Conservation (phyloP, 2,329 filamentous ascomycete genomes). For the Chrysoporthe austroafricana region DNA sequence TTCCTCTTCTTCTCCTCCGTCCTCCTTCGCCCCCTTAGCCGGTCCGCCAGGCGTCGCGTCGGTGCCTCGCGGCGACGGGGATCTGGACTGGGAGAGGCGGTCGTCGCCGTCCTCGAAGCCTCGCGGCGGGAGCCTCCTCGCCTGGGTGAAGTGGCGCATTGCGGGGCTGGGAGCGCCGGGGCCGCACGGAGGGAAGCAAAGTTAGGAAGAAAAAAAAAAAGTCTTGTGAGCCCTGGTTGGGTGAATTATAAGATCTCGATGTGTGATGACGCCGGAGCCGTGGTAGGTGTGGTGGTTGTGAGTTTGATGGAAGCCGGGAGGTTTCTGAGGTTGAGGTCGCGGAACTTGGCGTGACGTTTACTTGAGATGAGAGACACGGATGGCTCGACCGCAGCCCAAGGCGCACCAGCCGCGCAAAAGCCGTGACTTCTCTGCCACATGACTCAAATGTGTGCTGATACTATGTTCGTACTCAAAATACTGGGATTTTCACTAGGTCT, state of each 20-base stretch:
- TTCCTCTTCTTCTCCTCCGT: constrained; percentile 30
- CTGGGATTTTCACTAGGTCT: not conserved
- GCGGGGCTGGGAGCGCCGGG: too few species aligned
- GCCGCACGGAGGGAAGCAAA: not conserved
- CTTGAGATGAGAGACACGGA: not conserved
- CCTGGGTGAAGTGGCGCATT: constrained; percentile 22
- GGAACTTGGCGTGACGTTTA: not conserved
- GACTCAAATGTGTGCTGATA: not conserved
- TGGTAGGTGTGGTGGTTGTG: not conserved
- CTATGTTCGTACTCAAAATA: not conserved
- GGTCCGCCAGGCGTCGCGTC: not conserved
- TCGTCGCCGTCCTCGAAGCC: not conserved
- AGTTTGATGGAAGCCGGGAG: not conserved
- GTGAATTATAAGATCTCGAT: too few species aligned
- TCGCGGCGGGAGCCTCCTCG: constrained; percentile 3
- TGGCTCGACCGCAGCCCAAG: not conserved
- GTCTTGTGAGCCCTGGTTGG: too few species aligned
- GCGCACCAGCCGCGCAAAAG: not conserved
- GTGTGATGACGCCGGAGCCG: too few species aligned
- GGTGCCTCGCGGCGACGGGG: not conserved
- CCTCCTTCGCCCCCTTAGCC: constrained; percentile 12
- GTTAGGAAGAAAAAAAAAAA: not conserved
- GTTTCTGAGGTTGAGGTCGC: not conserved
- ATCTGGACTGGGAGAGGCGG: not conserved
- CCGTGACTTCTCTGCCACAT: too few species aligned